These are phyloP conservation scores for Colletotrichum endophyticum DNA, from an alignment of 2,329 filamentous ascomycete species.

Conservation along the genomic window DNA sequence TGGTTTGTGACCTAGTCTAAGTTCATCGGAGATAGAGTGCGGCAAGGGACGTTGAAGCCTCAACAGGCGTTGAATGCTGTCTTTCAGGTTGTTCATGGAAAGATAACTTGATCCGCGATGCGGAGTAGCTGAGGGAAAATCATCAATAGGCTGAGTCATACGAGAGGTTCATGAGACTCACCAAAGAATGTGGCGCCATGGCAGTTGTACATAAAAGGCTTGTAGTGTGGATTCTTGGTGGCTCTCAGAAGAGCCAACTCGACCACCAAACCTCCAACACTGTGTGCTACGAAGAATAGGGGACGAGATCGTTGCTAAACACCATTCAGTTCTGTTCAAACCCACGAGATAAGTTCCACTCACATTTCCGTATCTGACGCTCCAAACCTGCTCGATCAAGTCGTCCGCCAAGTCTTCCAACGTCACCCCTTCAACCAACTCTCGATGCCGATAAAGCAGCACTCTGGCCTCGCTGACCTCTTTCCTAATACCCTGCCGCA, in stretches of 20 bases:
- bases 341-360: no score
- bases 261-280: constrained; percentile 64
- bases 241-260: constrained; percentile 61
- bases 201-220: constrained; percentile 57
- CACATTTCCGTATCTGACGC: constrained; percentile 33
- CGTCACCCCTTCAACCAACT: constrained; percentile 43
- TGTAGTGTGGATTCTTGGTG: constrained; percentile 38
- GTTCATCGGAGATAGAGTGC: constrained; percentile 50
- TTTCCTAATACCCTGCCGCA: constrained; percentile 55
- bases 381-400: constrained; percentile 47
- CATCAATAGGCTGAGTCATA: background rate
- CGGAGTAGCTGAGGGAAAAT: constrained; percentile 50
- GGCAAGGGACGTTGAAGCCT: constrained; percentile 57
- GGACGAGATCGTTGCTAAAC: constrained; percentile 46
- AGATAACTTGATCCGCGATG: constrained; percentile 69
- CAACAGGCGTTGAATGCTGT: constrained; percentile 58
- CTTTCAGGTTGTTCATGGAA: constrained; percentile 59
- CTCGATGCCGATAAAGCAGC: constrained; percentile 56
- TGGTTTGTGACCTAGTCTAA: constrained; percentile 54
- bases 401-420: constrained; percentile 50
- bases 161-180: constrained; percentile 31
- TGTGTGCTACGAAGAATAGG: constrained; percentile 65
- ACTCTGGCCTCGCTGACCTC: constrained; percentile 53
- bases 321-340: no score
- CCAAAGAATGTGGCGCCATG: constrained; percentile 67